These are phyloP conservation scores for Fomitopsis betulina DNA, from an alignment of 1,284 basidiomycete genomes.

Conservation along the genomic window DNA sequence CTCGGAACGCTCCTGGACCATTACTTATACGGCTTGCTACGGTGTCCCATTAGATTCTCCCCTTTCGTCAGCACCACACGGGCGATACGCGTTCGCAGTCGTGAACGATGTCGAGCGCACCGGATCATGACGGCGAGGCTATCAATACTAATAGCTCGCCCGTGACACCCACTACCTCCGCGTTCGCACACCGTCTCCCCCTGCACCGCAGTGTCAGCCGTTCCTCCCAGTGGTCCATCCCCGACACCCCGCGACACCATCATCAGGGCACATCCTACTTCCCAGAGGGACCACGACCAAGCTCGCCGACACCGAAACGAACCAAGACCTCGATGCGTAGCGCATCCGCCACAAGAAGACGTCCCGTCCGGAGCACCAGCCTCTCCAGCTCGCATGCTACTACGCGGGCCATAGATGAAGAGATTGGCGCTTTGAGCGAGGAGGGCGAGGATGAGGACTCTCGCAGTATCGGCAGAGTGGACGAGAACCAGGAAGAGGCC, in stretches of 20 bases:
- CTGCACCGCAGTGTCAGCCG: constrained; percentile 47
- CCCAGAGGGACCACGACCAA: constrained; percentile 33
- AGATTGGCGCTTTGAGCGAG: constrained; percentile 40
- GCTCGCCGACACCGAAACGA: constrained; percentile 36
- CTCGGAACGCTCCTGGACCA: background rate
- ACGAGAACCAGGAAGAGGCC: background rate
- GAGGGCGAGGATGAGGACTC: constrained; percentile 32
- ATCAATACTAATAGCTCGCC: constrained; percentile 12
- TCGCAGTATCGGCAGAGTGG: constrained; percentile 11
- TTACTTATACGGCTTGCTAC: too few relatives aligned
- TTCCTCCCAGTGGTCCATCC: constrained; percentile 49
- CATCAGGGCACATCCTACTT: constrained; percentile 67
- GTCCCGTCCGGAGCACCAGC: constrained; percentile 53
- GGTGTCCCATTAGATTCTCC: background rate
- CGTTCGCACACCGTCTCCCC: constrained; percentile 25
- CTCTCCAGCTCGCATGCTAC: constrained; percentile 49
- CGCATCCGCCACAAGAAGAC: constrained; percentile 42
- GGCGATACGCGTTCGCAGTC: constrained; percentile 2
- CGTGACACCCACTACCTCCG: constrained; percentile 21
- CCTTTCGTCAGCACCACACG: background rate
- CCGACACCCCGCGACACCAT: constrained; percentile 58
- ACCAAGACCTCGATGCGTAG: constrained; percentile 39
- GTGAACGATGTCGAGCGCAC: constrained; percentile 29
- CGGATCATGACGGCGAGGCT: constrained; percentile 20
- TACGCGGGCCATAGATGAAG: constrained; percentile 40